Evolutionary conservation across 164 flowering plant species (phyloP), one percentile per base, ranked within the genome.

Genomic region (Liquidambar formosana): DNA sequence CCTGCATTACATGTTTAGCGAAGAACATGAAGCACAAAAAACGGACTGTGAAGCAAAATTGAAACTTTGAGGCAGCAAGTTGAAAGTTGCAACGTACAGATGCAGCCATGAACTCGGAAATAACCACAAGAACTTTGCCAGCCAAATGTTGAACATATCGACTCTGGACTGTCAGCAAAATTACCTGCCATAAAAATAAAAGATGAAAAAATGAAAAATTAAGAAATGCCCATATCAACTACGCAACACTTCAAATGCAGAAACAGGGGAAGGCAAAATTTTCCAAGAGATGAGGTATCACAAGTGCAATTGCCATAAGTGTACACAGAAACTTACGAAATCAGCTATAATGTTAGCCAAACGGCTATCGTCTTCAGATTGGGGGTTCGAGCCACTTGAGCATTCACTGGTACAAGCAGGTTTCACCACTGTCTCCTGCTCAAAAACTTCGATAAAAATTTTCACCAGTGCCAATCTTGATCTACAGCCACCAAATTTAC

Each of bases 61-160:
- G 27, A 18, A 12, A 27, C 18, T 23, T 65, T 15, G 66, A 43
- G 62, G 48, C 43, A 56, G 27, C 4, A 21, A 53, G 53, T 60
- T 25, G 27, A 2, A 21, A 53, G 53, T 60, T 25, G 38, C 4
- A 23, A 77, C 91, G 52, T 80, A 90, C 95, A 60, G 74, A 78
- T 70, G 79, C 68, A 56, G 71, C 67, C 28, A 88, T 49, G 71
- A 87, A 78, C 77, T 84, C 77, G 27, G 89, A 86, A 62, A 89
- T 62, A 26, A 48, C 78, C 21, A 86, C 80, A 18, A 90, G 79
- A 67, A 79, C 68, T 19, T 88, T 94, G 75, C 80, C 80, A 0
- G 83, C 73, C 21, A 81, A 49, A 75, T 92, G 96, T 51, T 71
- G 86, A 73, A 86, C 75, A 76, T 71, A 88, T 64, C 71, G 77